Percentiles rank a stretch among this genome's conserved stretches.
These are phyloP conservation scores for Verruconis gallopava DNA, from an alignment of 2,329 filamentous ascomycete species.

Conservation along the genomic window DNA sequence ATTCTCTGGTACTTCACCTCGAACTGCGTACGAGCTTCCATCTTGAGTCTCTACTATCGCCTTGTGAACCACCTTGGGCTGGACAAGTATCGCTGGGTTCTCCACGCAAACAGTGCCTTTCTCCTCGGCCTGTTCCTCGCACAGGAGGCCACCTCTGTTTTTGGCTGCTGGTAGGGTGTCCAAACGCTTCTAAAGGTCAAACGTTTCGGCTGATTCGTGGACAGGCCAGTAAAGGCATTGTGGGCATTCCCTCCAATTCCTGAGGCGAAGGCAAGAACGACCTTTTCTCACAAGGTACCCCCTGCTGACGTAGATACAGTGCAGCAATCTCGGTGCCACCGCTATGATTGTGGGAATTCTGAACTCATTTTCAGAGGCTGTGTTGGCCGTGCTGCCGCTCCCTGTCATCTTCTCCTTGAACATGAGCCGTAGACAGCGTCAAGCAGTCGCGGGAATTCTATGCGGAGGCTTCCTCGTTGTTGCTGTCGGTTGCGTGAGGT, in stretches of 20 bases:
- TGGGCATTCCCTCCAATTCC: too few relatives aligned
- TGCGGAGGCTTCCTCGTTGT: constrained; percentile 30
- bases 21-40: constrained; percentile 30
- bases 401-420: constrained; percentile 30
- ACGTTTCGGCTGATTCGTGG: too few relatives aligned
- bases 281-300: too few relatives aligned
- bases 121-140: constrained; percentile 25
- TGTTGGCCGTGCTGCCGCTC: constrained; percentile 30
- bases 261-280: too few relatives aligned
- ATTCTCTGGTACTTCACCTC: constrained; percentile 28
- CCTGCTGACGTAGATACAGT: too few relatives aligned
- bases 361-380: constrained; percentile 30
- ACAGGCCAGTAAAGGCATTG: too few relatives aligned
- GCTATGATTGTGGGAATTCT: too few relatives aligned
- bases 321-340: too few relatives aligned
- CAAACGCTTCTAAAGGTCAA: too few relatives aligned
- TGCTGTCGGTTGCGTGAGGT: constrained; percentile 29
- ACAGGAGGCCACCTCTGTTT: constrained; percentile 17
- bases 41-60: constrained; percentile 34
- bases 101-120: constrained; percentile 27
- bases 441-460: constrained; percentile 27
- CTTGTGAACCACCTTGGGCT: constrained; percentile 28
- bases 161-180: background rate
- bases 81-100: constrained; percentile 25
- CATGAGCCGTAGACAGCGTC: constrained; percentile 28